Evolutionary conservation across 495 filamentous ascomycete species (phyloP).

Genomic region (Daldinia childiae): DNA sequence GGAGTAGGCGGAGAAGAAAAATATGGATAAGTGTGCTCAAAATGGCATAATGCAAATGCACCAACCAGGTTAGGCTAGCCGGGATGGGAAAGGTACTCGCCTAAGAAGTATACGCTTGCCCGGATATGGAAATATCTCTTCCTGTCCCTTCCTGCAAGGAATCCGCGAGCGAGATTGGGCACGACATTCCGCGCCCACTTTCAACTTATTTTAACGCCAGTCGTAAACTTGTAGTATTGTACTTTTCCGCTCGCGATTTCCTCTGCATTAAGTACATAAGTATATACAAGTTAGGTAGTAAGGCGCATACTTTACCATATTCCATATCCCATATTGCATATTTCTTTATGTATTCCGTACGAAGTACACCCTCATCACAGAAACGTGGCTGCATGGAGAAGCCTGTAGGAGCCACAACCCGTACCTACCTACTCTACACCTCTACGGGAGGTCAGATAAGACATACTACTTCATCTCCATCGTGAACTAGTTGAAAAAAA

Average conservation of each 20-base stretch:
- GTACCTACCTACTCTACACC: slow-evolving; percentile 2
- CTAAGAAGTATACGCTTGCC: slow-evolving; percentile 18
- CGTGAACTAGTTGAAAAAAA: background rate
- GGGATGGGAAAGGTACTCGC: slow-evolving; percentile 34
- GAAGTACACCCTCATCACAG: slow-evolving; percentile 22
- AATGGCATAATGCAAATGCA: slow-evolving; percentile 37
- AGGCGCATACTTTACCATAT: slow-evolving; percentile 1
- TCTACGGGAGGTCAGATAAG: background rate
- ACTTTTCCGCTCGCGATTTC: background rate
- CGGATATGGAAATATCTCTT: slow-evolving; percentile 32
- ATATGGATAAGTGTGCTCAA: slow-evolving; percentile 18
- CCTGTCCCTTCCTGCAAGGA: slow-evolving; percentile 26
- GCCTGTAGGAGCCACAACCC: slow-evolving; percentile 9
- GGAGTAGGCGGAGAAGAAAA: slow-evolving; percentile 31
- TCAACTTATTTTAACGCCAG: slow-evolving; percentile 32
- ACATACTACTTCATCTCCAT: background rate
- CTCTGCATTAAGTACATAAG: background rate
- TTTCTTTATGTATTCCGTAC: slow-evolving; percentile 12
- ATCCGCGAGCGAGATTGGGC: slow-evolving; percentile 41
- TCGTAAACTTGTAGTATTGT: slow-evolving; percentile 25
- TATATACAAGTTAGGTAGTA: background rate
- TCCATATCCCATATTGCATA: background rate
- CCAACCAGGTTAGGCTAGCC: slow-evolving; percentile 18
- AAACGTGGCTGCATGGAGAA: slow-evolving; percentile 34
- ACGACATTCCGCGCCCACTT: slow-evolving; percentile 34